Evolutionary conservation across 345 rosid species (phyloP), one percentile per base, ranked within the genome.

Genomic region (Stellera chamaejasme): DNA sequence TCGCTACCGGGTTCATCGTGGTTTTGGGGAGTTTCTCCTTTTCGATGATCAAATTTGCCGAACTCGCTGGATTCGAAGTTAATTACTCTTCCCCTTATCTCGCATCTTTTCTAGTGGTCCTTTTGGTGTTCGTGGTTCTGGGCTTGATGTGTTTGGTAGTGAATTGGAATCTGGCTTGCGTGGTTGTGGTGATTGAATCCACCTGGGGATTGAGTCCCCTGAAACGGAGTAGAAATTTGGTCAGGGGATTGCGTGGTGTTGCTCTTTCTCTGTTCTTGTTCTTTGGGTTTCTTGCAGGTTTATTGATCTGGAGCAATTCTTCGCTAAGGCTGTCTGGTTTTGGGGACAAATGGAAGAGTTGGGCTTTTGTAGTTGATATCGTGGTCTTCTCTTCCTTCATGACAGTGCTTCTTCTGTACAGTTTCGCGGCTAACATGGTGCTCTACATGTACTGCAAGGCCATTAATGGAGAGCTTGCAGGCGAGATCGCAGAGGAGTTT

Each of bases 371-470:
- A 55, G 2, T 68, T 5, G 68, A 74, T 59, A 79, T 83, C 51
- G 85, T 85, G 71, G 43, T 25, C 15, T 57, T 72, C 10, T 70
- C 88, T 27, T 48, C 81, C 48, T 10, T 65, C 27, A 63, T 74
- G 6, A 75, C 65, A 58, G 0, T 66, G 25, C 11, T 75, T 36
- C 27, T 46, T 52, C 73, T 82, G 26, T 79, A 76, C 60, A 61
- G 26, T 42, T 13, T 82, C 11, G 88, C 98, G 0, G 75, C 89
- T 0, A 58, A 11, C 12, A 73, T 82, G 2, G 87, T 92, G 55
- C 56, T 85, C 69, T 85, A 83, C 50, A 80, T 85, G 78, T 68
- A 78, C 54, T 80, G 90, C 54, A 85, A 82, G 67, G 90, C 93
- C 48, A 43, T 62, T 10, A 79, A 77, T 15, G 93, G 93, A 2